Conservation (phyloP, 2,329 filamentous ascomycete species). For the Calycina herbarum region DNA sequence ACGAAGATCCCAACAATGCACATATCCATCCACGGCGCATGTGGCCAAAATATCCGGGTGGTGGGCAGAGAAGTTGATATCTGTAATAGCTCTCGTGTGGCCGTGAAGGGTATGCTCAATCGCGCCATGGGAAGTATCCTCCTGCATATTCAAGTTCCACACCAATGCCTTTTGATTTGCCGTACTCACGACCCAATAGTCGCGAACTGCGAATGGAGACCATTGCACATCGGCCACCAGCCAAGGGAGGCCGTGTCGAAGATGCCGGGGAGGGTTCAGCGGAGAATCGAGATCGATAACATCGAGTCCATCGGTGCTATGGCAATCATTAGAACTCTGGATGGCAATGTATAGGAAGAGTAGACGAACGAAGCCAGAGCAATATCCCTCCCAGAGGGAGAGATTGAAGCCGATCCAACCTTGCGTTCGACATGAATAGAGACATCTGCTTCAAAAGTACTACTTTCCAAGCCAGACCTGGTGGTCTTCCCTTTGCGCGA, state of each 20-base stretch:
- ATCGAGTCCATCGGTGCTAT: constrained; percentile 73
- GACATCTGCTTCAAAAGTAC: constrained; percentile 82
- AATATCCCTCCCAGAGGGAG: constrained; percentile 85
- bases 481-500: constrained; percentile 58
- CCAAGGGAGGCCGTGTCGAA: constrained; percentile 89
- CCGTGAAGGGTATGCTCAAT: constrained; percentile 88
- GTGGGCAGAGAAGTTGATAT: constrained; percentile 94
- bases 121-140: constrained; percentile 64
- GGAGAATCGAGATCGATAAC: constrained; percentile 91
- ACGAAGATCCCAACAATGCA: constrained; percentile 89
- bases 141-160: constrained; percentile 80
- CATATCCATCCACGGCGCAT: constrained; percentile 88
- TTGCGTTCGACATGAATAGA: constrained; percentile 73
- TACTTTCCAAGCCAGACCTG: constrained; percentile 76
- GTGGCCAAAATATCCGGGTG: constrained; percentile 88
- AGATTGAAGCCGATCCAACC: constrained; percentile 90
- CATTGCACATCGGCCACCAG: constrained; percentile 95
- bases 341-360: not conserved
- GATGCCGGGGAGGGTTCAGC: constrained; percentile 79
- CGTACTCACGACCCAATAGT: constrained; percentile 92
- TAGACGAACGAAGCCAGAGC: constrained; percentile 73
- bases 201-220: constrained; percentile 86
- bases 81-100: constrained; percentile 85
- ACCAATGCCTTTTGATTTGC: constrained; percentile 93
- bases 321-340: constrained; percentile 17